These are phyloP conservation scores for Phaeosphaeria sp. DNA, from an alignment of 2,329 filamentous ascomycete genomes.

Conservation along the genomic window DNA sequence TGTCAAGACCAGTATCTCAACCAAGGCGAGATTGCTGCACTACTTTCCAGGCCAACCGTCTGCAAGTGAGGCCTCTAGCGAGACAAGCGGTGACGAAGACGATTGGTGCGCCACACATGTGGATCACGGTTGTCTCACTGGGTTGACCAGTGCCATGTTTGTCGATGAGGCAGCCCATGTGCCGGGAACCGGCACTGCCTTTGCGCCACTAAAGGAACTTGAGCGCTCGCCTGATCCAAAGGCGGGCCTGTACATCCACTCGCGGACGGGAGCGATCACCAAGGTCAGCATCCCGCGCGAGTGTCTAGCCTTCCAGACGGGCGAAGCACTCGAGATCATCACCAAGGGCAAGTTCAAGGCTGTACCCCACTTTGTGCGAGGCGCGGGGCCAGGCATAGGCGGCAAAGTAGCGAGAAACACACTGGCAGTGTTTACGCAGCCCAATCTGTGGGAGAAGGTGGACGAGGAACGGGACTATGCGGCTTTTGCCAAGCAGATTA, in stretches of 20 bases:
- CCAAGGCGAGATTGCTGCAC: conserved; percentile 89
- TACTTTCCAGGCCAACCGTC: conserved; percentile 73
- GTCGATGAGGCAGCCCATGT: conserved; percentile 72
- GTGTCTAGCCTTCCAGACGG: conserved; percentile 95
- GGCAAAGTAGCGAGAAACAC: conserved; percentile 71
- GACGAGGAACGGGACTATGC: conserved; percentile 76
- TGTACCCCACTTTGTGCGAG: conserved; percentile 93
- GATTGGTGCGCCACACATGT: conserved; percentile 94
- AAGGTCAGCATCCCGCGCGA: conserved; percentile 92
- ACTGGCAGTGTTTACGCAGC: conserved; percentile 95
- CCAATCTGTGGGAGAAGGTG: conserved; percentile 82
- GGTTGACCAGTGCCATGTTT: conserved; percentile 95
- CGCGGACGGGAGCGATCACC: conserved; percentile 79
- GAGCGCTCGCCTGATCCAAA: conserved; percentile 77
- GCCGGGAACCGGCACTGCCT: conserved; percentile 35
- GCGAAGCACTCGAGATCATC: conserved; percentile 88
- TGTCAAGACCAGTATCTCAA: conserved; percentile 83
- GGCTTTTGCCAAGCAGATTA: conserved; percentile 68
- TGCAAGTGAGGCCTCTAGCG: conserved; percentile 17
- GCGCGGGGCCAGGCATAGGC: conserved; percentile 64
- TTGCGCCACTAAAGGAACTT: conserved; percentile 71
- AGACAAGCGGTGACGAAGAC: conserved; percentile 65
- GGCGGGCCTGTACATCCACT: conserved; percentile 93
- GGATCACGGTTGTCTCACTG: conserved; percentile 93
- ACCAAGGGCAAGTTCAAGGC: conserved; percentile 91